Evolutionary conservation across 139 green algal species (phyloP).

Genomic region (Haematococcus sp.): DNA sequence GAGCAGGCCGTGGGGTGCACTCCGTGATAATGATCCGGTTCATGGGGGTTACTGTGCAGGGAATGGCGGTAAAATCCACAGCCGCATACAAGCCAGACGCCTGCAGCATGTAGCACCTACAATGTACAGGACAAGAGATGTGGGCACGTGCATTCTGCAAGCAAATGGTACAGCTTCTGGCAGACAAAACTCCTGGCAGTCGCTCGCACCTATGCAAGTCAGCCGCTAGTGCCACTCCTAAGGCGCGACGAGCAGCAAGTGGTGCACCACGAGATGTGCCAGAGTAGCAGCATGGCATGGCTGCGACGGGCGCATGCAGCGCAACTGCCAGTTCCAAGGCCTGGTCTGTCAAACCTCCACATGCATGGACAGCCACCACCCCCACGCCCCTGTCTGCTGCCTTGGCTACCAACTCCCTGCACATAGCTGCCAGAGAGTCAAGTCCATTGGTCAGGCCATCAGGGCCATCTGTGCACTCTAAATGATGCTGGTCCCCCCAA

Average conservation of each 20-base stretch:
- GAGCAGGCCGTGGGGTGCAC: no score
- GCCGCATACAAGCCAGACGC: no score
- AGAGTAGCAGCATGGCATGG: conserved; percentile 7
- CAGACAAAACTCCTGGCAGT: no score
- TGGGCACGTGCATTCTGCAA: no score
- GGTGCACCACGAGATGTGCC: neutral
- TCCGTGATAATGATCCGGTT: no score
- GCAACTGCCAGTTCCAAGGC: neutral
- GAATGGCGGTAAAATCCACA: no score
- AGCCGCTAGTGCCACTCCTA: neutral
- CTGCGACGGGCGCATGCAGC: neutral
- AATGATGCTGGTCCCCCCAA: no score
- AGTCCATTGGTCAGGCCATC: neutral
- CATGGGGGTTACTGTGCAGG: no score
- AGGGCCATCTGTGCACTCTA: neutral
- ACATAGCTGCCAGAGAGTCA: neutral
- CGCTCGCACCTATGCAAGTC: neutral
- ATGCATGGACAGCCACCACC: conserved; percentile 8
- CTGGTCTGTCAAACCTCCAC: neutral
- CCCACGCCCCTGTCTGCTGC: neutral
- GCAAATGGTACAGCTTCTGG: no score
- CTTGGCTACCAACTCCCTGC: neutral
- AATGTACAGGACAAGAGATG: no score
- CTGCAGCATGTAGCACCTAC: no score
- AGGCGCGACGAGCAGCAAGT: neutral